Evolutionary conservation across 1,284 basidiomycete species (phyloP), one percentile per base, ranked within the genome.

Genomic region (Xerocomus cyaneibrunnescens): DNA sequence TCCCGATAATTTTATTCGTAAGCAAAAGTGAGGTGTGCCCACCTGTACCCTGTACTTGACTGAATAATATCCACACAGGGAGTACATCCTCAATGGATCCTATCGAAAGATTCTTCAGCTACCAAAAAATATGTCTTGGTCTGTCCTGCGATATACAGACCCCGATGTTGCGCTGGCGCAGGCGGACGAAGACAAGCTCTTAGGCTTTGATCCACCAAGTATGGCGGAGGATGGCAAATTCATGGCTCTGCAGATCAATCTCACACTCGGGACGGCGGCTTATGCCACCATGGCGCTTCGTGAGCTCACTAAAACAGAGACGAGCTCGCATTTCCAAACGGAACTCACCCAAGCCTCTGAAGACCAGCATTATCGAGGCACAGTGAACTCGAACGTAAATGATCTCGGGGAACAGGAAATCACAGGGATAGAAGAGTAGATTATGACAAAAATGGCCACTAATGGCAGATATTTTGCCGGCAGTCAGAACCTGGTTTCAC

Each of bases 201-300:
- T 98, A 25, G 85, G 84, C 5, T 83, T 92, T 54, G 87, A 94
- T 58, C 73, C 85, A 7, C 87, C 92, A 7, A 77, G 73, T 12
- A 62, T 81, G 30, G 77, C 79, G 13, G 81, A 83, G 55, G 78
- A 84, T 53, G 92, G 92, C 40, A 88, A 83, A 62, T 95, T 94
- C 70, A 74, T 85, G 65, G 94, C 94, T 2, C 72, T 97, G 32
- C 92, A 94, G 65, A 83, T 97, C 50, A 74, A 84, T 44, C 73
- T 96, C 52, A 83, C 80, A 13, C 78, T 98, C 19, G 91, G 90
- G 21, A 92, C 92, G 4, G 88, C 91, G 3, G 89, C 92, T 3
- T 98, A 96, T 70, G 94, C 94, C 2, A 98, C 94, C 4, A 98
- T 98, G 94, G 94, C 94, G 5, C 70, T 98, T 57, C 83, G 94